These are phyloP conservation scores for Tolypocladium tundrense DNA, from an alignment of 2,329 filamentous ascomycete species.

Conservation along the genomic window DNA sequence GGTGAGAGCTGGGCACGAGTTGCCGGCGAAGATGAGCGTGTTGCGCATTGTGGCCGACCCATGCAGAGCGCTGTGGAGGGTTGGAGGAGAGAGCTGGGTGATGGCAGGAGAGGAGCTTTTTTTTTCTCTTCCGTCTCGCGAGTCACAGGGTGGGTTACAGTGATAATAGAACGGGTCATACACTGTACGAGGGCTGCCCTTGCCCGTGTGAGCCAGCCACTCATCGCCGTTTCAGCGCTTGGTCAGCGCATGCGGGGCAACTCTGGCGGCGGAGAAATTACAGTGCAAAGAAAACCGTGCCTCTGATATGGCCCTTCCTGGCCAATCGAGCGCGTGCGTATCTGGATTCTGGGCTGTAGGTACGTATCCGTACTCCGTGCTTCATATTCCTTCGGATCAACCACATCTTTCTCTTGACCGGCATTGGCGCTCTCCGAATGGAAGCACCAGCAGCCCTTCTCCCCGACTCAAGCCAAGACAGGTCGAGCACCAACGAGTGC, in stretches of 20 bases:
- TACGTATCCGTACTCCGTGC: no score
- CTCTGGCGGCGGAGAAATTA: neutral
- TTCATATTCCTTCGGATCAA: no score
- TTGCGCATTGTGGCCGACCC: slow-evolving; percentile 42
- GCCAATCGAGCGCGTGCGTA: no score
- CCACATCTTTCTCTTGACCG: neutral
- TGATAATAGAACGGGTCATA: neutral
- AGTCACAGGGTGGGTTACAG: neutral
- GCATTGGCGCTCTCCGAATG: neutral
- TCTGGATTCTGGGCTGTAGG: no score
- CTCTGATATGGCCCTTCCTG: no score
- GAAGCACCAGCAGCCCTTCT: neutral
- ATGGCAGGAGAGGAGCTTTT: neutral
- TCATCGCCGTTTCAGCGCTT: neutral
- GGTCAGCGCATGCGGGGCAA: neutral
- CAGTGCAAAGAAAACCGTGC: neutral
- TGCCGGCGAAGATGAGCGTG: slow-evolving; percentile 58
- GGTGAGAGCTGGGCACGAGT: slow-evolving; percentile 55
- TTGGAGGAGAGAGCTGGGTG: neutral
- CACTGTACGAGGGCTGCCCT: neutral
- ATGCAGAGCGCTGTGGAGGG: neutral
- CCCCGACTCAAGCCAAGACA: neutral
- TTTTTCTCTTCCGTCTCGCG: neutral
- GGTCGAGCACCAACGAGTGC: neutral
- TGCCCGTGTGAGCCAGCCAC: neutral